A percentile compares a stretch with the other conserved stretches of the same genome.
These are phyloP conservation scores for Alloascoidea africana DNA, from an alignment of 805 yeast genomes.

Conservation along the genomic window DNA sequence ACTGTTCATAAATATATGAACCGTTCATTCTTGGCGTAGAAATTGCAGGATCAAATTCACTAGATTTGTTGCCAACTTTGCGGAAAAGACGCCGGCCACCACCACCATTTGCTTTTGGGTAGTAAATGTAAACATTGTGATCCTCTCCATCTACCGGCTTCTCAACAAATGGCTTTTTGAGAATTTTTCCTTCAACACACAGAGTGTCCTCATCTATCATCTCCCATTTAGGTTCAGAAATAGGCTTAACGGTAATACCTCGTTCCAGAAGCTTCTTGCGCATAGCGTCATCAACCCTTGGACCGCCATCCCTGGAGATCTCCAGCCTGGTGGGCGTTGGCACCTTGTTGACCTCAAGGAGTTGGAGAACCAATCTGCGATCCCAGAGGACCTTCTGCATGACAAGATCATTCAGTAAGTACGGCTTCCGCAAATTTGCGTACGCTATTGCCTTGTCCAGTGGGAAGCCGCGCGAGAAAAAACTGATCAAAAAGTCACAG, in stretches of 20 bases:
- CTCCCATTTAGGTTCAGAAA: slow-evolving; percentile 63
- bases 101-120: slow-evolving; percentile 81
- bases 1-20: slow-evolving; percentile 81
- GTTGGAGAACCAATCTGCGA: slow-evolving; percentile 69
- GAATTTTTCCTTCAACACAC: slow-evolving; percentile 46
- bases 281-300: slow-evolving; percentile 60
- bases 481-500: slow-evolving; percentile 86
- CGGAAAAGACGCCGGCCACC: slow-evolving; percentile 93
- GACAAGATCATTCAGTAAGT: slow-evolving; percentile 70
- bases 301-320: slow-evolving; percentile 95
- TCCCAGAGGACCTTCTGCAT: slow-evolving; percentile 98
- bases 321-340: slow-evolving; percentile 83
- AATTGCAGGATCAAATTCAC: slow-evolving; percentile 84
- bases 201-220: slow-evolving; percentile 84
- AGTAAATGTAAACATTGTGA: slow-evolving; percentile 89
- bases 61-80: slow-evolving; percentile 92
- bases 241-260: slow-evolving; percentile 36
- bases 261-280: slow-evolving; percentile 39
- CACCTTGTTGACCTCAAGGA: slow-evolving; percentile 69
- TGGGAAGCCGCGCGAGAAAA: slow-evolving; percentile 94
- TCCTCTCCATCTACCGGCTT: slow-evolving; percentile 99
- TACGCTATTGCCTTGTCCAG: slow-evolving; percentile 88
- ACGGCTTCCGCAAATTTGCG: slow-evolving; percentile 82
- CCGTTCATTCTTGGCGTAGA: slow-evolving; percentile 73
- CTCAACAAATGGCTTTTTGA: slow-evolving; percentile 90